A percentile compares a stretch with the other conserved stretches of the same genome.
phyloP scores from a whole-genome alignment of 2,329 filamentous ascomycete species.

The Amauroascus verrucosus region DNA sequence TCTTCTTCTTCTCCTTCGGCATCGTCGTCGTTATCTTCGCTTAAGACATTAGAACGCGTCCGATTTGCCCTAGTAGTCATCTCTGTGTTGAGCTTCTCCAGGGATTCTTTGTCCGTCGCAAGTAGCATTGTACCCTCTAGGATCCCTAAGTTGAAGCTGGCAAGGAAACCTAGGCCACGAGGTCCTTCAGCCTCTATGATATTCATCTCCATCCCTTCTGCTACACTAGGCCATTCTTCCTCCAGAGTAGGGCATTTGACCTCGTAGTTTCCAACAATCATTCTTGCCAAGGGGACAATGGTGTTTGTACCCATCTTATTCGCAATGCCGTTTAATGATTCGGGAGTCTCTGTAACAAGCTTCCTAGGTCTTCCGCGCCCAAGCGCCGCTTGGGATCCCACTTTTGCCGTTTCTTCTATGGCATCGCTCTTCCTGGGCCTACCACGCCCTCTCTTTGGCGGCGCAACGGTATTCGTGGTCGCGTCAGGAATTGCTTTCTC shows the following conservation, averaged over 20 bases:
- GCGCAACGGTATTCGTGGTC: neutral
- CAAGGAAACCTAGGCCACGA: constrained; percentile 9
- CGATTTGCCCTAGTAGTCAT: neutral
- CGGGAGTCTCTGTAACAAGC: neutral
- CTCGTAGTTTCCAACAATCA: constrained; percentile 15
- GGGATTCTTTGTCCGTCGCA: constrained; percentile 8
- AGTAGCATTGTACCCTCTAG: constrained; percentile 18
- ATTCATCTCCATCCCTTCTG: constrained; percentile 14
- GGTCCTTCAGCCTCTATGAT: constrained; percentile 10
- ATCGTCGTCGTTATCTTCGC: constrained; percentile 8
- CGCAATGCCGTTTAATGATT: neutral
- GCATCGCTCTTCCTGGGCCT: constrained; percentile 13
- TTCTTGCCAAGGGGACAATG: constrained; percentile 1
- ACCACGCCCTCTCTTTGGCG: constrained; percentile 9
- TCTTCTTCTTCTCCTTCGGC: too few species aligned
- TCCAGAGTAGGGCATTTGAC: constrained; percentile 13
- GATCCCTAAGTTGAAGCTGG: constrained; percentile 16
- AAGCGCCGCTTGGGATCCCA: neutral
- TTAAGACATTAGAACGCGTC: neutral
- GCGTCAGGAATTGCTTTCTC: neutral
- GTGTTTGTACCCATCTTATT: neutral
- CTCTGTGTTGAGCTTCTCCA: constrained; percentile 6
- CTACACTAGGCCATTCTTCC: constrained; percentile 15
- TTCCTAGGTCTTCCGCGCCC: constrained; percentile 15
- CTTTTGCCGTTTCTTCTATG: neutral